A percentile compares a stretch with the other conserved stretches of the same genome.
phyloP scores from a whole-genome alignment of 495 filamentous ascomycete genomes.

The Aspergillus diversus region DNA sequence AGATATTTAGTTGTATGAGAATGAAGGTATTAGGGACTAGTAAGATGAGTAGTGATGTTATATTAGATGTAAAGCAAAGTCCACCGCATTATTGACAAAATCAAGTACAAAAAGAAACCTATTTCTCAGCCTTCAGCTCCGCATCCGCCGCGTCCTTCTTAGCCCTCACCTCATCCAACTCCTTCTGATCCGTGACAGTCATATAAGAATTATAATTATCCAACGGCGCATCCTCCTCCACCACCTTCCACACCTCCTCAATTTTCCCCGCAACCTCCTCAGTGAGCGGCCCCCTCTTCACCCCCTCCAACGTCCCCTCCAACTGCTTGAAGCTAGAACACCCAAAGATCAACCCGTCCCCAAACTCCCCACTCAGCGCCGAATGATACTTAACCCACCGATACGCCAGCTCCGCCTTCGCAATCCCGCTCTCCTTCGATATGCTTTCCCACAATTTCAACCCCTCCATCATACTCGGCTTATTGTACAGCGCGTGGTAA shows the following conservation, averaged over 20 bases:
- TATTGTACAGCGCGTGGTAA: neutral
- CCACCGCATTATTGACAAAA: no score
- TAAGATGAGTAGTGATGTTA: neutral
- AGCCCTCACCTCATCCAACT: no score
- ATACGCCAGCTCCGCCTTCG: slow-evolving; percentile 38
- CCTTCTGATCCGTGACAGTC: no score
- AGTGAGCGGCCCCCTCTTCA: slow-evolving; percentile 41
- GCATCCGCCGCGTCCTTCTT: no score
- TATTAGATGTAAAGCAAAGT: no score
- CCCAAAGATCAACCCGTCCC: slow-evolving; percentile 49
- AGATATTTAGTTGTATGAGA: neutral
- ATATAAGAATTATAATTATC: slow-evolving; percentile 7
- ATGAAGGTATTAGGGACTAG: neutral
- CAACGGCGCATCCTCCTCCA: neutral
- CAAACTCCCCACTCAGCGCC: slow-evolving; percentile 23
- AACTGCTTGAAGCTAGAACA: slow-evolving; percentile 42
- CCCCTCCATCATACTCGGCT: slow-evolving; percentile 42
- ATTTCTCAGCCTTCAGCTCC: no score
- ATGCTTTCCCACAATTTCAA: slow-evolving; percentile 31
- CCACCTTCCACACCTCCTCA: neutral
- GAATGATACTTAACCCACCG: slow-evolving; percentile 44
- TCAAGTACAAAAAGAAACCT: no score
- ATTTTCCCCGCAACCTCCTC: neutral
- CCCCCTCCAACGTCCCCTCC: slow-evolving; percentile 35
- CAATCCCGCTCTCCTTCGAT: slow-evolving; percentile 32